These are phyloP conservation scores for Cladobotryum protrusum DNA, from an alignment of 2,329 filamentous ascomycete species.

Conservation along the genomic window DNA sequence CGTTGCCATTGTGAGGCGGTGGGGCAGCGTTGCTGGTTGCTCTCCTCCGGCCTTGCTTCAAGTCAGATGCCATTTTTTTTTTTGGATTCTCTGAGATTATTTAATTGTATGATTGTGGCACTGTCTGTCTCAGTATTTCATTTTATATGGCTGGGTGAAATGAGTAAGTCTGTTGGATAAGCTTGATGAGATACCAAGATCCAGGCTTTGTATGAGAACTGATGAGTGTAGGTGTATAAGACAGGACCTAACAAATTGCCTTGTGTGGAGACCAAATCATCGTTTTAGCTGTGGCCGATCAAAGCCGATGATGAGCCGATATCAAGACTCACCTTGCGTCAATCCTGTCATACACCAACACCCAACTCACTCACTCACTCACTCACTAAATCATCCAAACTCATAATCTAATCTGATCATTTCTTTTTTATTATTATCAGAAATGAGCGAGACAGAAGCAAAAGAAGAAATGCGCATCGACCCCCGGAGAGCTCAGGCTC, in stretches of 20 bases:
- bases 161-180: too few species aligned
- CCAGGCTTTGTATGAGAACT: neutral
- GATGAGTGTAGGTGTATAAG: neutral
- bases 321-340: slow-evolving; percentile 3
- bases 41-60: slow-evolving; percentile 34
- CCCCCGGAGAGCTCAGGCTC: slow-evolving; percentile 53
- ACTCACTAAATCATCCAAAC: neutral
- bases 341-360: neutral
- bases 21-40: slow-evolving; percentile 40
- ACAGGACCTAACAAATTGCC: neutral
- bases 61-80: slow-evolving; percentile 24
- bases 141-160: too few species aligned
- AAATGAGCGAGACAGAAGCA: slow-evolving; percentile 35
- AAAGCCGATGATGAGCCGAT: slow-evolving; percentile 31
- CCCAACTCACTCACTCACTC: neutral
- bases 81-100: neutral
- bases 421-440: neutral
- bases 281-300: neutral
- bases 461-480: slow-evolving; percentile 54
- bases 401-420: neutral
- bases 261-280: neutral
- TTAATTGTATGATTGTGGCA: neutral
- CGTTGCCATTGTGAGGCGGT: slow-evolving; percentile 36
- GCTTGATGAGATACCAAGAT: too few species aligned
- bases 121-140: neutral